Percentiles rank a stretch among this genome's conserved stretches.
Evolutionary conservation across 371 early-diverging fungal genomes (phyloP).

Genomic region (Fennellomyces sp.): DNA sequence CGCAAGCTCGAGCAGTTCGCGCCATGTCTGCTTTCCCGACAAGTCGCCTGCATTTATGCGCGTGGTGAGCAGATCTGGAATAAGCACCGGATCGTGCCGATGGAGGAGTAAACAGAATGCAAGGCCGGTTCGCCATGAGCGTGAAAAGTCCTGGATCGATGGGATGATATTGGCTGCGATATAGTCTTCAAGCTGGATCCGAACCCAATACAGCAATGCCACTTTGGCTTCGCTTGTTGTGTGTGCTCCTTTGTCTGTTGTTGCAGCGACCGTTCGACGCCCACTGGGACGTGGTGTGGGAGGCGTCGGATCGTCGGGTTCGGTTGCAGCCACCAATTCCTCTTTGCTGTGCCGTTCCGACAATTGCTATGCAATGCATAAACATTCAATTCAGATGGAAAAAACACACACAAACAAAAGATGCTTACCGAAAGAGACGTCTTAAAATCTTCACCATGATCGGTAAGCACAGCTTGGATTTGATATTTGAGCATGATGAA

Average conservation of each 20-base stretch:
- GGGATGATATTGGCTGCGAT: slow-evolving; percentile 58
- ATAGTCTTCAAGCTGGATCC: slow-evolving; percentile 66
- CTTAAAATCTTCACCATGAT: slow-evolving; percentile 44
- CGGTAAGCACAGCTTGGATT: slow-evolving; percentile 55
- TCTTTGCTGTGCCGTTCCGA: slow-evolving; percentile 6
- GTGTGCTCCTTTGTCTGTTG: neutral
- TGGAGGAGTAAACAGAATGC: slow-evolving; percentile 77
- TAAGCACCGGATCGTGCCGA: slow-evolving; percentile 62
- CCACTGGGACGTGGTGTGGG: slow-evolving; percentile 1
- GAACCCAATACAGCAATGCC: slow-evolving; percentile 73
- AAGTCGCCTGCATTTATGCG: slow-evolving; percentile 21
- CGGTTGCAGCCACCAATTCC: neutral
- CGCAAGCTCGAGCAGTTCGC: slow-evolving; percentile 28
- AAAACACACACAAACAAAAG: too few species aligned
- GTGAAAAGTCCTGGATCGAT: slow-evolving; percentile 67
- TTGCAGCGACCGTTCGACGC: neutral
- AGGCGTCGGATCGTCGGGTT: neutral
- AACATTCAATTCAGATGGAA: neutral
- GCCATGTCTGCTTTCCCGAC: slow-evolving; percentile 38
- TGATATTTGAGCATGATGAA: slow-evolving; percentile 78
- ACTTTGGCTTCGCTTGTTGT: slow-evolving; percentile 50
- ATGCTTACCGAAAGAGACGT: slow-evolving; percentile 36
- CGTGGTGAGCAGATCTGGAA: slow-evolving; percentile 57
- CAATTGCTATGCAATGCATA: slow-evolving; percentile 5
- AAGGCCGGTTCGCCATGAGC: slow-evolving; percentile 75